phyloP scores from a whole-genome alignment of 176 grass and related monocot species.

The Ensete ventricosum region DNA sequence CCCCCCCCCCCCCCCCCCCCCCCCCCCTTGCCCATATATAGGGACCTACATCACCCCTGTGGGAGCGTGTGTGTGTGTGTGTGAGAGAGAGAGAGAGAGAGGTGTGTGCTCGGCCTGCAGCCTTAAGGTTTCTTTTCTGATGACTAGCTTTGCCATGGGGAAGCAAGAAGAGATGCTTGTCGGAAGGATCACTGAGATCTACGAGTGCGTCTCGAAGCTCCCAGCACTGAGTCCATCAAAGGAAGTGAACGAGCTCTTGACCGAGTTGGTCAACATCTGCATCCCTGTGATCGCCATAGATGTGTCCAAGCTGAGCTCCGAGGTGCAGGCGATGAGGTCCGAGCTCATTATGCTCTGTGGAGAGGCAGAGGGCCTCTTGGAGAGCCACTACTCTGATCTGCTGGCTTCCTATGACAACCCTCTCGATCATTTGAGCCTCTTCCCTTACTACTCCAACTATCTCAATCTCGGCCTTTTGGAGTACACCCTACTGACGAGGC shows the following conservation, averaged over 20 bases:
- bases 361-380: constrained; percentile 60
- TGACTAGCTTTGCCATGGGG: constrained; percentile 19
- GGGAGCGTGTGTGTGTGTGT: no score
- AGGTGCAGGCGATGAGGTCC: constrained; percentile 52
- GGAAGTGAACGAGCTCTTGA: constrained; percentile 78
- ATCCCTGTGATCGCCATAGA: constrained; percentile 52
- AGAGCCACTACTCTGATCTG: constrained; percentile 75
- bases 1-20: no score
- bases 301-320: constrained; percentile 31
- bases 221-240: constrained; percentile 45
- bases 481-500: constrained; percentile 41
- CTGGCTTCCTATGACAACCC: constrained; percentile 58
- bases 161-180: constrained; percentile 36
- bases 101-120: no score
- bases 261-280: constrained; percentile 53
- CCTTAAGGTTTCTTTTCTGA: no score
- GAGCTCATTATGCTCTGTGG: constrained; percentile 50
- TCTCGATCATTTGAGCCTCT: constrained; percentile 42
- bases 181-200: constrained; percentile 44
- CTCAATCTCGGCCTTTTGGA: constrained; percentile 61
- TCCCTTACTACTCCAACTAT: constrained; percentile 88
- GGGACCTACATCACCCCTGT: no score
- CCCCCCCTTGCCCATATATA: no score
- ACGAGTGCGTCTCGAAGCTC: constrained; percentile 36
- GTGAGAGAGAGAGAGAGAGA: no score